Conservation (phyloP, 306 rosid species). For the Medicago arabica region DNA sequence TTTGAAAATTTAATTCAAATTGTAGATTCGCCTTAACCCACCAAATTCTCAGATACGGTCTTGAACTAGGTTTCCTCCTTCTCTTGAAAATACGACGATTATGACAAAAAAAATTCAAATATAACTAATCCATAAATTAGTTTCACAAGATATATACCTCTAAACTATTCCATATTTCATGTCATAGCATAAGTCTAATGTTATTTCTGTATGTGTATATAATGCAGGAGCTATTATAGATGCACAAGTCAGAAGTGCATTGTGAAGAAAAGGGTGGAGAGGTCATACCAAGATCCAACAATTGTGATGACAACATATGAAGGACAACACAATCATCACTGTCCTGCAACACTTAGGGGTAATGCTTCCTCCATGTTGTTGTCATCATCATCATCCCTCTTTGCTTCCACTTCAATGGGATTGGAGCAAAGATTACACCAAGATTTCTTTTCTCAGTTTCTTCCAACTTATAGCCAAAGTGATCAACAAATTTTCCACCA, state of each 20-base stretch:
- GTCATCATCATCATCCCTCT: constrained; percentile 50
- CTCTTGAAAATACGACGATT: too few species aligned
- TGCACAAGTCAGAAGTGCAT: constrained; percentile 82
- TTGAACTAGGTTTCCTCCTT: too few species aligned
- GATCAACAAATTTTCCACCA: constrained; percentile 49
- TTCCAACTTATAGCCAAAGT: constrained; percentile 54
- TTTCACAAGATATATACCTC: neutral
- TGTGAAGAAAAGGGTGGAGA: constrained; percentile 87
- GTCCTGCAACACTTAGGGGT: constrained; percentile 80
- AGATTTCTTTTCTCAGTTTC: constrained; percentile 68
- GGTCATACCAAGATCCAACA: constrained; percentile 78
- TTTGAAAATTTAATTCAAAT: too few species aligned
- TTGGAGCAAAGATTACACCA: constrained; percentile 52
- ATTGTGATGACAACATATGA: constrained; percentile 87
- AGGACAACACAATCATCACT: constrained; percentile 89
- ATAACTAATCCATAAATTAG: neutral
- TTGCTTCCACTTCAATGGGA: constrained; percentile 48
- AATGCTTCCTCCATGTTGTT: constrained; percentile 61
- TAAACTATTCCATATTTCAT: too few species aligned
- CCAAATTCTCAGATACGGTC: too few species aligned
- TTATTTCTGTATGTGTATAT: neutral
- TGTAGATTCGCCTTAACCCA: too few species aligned
- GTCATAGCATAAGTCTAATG: neutral
- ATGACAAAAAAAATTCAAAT: too few species aligned
- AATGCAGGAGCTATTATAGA: constrained; percentile 83